Evolutionary conservation across 192 early-diverging fungal genomes (phyloP), one percentile per base, ranked within the genome.

Genomic region (Phycomyces nitens): DNA sequence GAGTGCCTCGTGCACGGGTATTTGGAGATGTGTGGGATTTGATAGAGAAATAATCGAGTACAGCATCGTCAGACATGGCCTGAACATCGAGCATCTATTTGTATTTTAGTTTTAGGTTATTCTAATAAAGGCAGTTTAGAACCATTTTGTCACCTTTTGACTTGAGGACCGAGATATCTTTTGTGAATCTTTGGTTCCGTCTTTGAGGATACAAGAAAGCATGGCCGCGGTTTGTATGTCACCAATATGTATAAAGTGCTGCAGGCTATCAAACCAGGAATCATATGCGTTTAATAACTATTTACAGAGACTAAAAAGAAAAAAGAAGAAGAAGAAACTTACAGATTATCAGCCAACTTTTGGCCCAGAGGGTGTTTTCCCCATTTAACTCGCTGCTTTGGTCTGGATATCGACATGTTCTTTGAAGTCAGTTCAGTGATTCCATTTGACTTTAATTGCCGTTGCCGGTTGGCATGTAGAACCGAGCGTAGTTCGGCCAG

Each of bases 171-270:
- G 44, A n/a, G 44, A 11, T 47, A n/a, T 47, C 3, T 47, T 47
- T 11, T 47, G 44, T 7, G 18, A 47, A 18, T 14, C 15, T 47
- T 47, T 47, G 44, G 12, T 47, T 14, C 5, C 12, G 11, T 47
- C 44, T 47, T 18, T 47, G 5, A 54, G 20, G 1, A 82, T 85
- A 60, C 88, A 90, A 15, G 77, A 76, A 18, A 90, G 62, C 34
- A 90, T 64, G 0, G 87, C 87, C 22, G 85, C 60, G 39, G 79
- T 88, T 64, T 90, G 88, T 22, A 88, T 79, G 71, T 90, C 87
- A 7, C 87, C 82, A 59, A 76, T 69, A 9, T 61, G 55, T 39
- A 78, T 71, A 53, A 86, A 73, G 61, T 87, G 79, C 0, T 70
- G 57, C 56, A 90, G 75, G 16, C 84, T 83, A 75, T 18, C 12